Conservation (phyloP, 495 filamentous ascomycete species). For the Aspergillus haitiensis region DNA sequence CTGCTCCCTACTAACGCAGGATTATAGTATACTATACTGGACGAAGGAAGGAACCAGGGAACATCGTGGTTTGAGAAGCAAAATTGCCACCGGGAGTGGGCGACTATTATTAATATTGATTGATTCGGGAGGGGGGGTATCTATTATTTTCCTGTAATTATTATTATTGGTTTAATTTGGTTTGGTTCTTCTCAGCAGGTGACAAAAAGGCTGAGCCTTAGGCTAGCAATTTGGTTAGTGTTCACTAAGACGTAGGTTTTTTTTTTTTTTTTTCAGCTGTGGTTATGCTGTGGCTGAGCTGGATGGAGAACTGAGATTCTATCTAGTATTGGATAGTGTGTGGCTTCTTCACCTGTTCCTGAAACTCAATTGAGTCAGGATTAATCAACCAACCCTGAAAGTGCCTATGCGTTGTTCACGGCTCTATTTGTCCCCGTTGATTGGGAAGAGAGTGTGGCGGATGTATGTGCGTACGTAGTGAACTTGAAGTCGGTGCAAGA, state of each 20-base stretch:
- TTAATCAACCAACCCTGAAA: background rate
- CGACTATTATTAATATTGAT: too few relatives aligned
- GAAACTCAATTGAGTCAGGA: slow-evolving; percentile 13
- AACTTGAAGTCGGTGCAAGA: too few relatives aligned
- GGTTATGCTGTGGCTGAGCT: slow-evolving; percentile 15
- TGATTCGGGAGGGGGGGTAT: too few relatives aligned
- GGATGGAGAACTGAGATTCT: background rate
- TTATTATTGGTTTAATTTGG: background rate
- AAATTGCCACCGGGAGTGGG: too few relatives aligned
- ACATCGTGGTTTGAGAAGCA: too few relatives aligned
- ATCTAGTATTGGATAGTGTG: background rate
- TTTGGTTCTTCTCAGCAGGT: background rate
- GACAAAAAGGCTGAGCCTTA: slow-evolving; percentile 10
- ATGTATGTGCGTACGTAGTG: background rate
- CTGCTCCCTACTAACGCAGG: too few relatives aligned
- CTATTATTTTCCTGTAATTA: too few relatives aligned
- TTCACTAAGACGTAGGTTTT: too few relatives aligned
- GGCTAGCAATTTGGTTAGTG: background rate
- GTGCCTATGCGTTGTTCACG: background rate
- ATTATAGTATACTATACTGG: too few relatives aligned
- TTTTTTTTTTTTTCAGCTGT: slow-evolving; percentile 17
- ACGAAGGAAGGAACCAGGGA: too few relatives aligned
- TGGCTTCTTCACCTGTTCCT: slow-evolving; percentile 10
- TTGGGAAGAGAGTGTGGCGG: slow-evolving; percentile 1
- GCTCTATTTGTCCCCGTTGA: background rate